Evolutionary conservation across 176 grass and related monocot species (phyloP).

Genomic region (Oryza brachyantha): DNA sequence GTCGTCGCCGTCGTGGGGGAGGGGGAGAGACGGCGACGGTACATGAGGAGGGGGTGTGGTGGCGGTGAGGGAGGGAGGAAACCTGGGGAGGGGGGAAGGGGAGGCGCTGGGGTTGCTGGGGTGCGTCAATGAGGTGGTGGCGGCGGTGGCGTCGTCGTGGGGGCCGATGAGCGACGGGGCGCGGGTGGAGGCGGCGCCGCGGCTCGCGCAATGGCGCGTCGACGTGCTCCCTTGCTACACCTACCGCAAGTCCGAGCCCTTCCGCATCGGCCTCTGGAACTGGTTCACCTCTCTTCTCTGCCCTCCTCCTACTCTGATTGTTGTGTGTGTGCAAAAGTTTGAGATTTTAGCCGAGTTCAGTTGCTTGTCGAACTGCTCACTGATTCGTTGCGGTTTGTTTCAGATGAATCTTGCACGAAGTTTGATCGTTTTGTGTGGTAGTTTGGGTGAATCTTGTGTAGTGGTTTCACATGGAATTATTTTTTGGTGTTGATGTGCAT

Average conservation of each 20-base stretch:
- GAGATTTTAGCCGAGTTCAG: background rate
- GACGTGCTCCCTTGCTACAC: conserved; percentile 70
- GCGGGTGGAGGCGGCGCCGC: conserved; percentile 73
- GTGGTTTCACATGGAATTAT: background rate
- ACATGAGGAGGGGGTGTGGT: conserved; percentile 44
- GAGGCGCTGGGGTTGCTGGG: conserved; percentile 80
- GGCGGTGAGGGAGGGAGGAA: conserved; percentile 35
- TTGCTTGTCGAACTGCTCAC: background rate
- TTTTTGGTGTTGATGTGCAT: background rate
- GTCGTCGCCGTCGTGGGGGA: background rate
- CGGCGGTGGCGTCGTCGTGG: conserved; percentile 66
- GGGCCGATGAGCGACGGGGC: conserved; percentile 56
- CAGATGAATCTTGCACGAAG: background rate
- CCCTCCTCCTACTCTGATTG: background rate
- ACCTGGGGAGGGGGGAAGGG: conserved; percentile 65
- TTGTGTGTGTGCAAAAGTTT: background rate
- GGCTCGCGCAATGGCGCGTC: conserved; percentile 93
- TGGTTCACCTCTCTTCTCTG: conserved; percentile 40
- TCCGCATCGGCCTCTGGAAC: conserved; percentile 96
- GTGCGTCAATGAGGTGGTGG: conserved; percentile 95
- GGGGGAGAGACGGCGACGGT: conserved; percentile 17
- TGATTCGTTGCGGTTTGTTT: background rate
- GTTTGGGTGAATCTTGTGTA: background rate
- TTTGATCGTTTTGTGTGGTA: background rate
- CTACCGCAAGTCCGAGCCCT: conserved; percentile 86